A percentile compares a stretch with the other conserved stretches of the same genome.
Evolutionary conservation across 345 rosid genomes (phyloP).

Genomic region (Salix exigua): DNA sequence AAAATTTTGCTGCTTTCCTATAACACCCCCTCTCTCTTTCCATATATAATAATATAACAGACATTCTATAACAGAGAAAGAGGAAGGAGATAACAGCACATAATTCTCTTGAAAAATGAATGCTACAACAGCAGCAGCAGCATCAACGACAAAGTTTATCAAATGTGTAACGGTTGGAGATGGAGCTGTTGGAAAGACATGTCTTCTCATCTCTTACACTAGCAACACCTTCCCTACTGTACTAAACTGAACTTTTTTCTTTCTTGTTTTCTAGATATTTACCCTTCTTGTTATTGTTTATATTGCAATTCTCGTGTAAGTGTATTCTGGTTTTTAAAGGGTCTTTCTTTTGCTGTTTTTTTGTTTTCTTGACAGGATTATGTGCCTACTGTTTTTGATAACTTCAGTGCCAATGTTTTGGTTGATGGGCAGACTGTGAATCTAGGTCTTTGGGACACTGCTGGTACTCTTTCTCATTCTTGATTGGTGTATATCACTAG

Average conservation of each 20-base stretch:
- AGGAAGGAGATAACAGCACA: not conserved
- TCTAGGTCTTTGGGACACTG: slow-evolving; percentile 28
- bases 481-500: too few species aligned
- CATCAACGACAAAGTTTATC: slow-evolving; percentile 61
- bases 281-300: not conserved
- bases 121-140: slow-evolving; percentile 8
- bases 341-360: slow-evolving; percentile 9
- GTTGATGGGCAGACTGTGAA: slow-evolving; percentile 26
- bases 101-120: not conserved
- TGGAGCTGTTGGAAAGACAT: slow-evolving; percentile 94
- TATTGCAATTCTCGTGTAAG: not conserved
- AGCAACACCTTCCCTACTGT: slow-evolving; percentile 88
- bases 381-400: slow-evolving; percentile 59
- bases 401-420: slow-evolving; percentile 30
- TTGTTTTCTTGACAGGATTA: slow-evolving; percentile 41
- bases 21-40: not conserved
- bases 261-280: not conserved
- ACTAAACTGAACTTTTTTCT: not conserved
- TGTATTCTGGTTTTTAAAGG: not conserved
- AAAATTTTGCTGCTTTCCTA: slow-evolving; percentile 15
- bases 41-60: not conserved
- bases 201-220: slow-evolving; percentile 83
- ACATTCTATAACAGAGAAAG: not conserved
- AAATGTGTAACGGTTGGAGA: slow-evolving; percentile 93
- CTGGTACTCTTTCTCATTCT: slow-evolving; percentile 16